Base-by-base conservation (phyloP, 106 monocot species). In the Allium cepa region DNA sequence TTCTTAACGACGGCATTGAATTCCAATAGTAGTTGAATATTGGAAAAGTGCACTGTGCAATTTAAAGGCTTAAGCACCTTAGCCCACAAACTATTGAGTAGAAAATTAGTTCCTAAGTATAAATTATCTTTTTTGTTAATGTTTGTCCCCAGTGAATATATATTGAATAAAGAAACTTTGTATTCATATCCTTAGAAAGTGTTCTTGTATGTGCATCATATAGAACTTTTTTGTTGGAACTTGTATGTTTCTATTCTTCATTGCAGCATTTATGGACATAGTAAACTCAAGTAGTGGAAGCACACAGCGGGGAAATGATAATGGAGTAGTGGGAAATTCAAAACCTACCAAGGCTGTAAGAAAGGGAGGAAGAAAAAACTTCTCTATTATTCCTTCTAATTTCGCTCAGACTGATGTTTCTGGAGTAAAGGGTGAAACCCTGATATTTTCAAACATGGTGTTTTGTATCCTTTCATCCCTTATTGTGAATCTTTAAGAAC, bases 251-350 rank as follows among this genome's bases (percentile, higher is more conserved):
- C 62, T 78, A 69, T 13, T 61, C 26, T 45, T 11, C 9, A 28
- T 56, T 69, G 45, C 82, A 99, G 99, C 92, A 71, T 99, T 99
- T 81, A 75, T 85, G 46, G 87, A 90, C 59, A 77, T 99, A 70
- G 90, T 99, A 18, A 76, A 87, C 49, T 82, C 84, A 56, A 93
- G 90, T 75, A 90, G 90, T 70, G 93, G 99, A 12, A 99, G 72
- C 66, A 85, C 79, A 13, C 82, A 82, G 26, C 82, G 67, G 75
- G 76, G 76, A 53, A 59, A 47, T 70, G 75, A 88, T 72, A 60
- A 82, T 68, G 81, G 68, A 66, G 75, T 57, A 65, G 46, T 69
- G 58, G 72, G 84, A 67, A 75, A 76, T 60, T 22, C 60, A 14
- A 85, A 81, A 57, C 79, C 13, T 9, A 59, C 47, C 62, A 84